Percentiles rank a stretch among this genome's conserved stretches.
These are phyloP conservation scores for Boechera divaricarpa DNA, from an alignment of 345 rosid species.

Conservation along the genomic window DNA sequence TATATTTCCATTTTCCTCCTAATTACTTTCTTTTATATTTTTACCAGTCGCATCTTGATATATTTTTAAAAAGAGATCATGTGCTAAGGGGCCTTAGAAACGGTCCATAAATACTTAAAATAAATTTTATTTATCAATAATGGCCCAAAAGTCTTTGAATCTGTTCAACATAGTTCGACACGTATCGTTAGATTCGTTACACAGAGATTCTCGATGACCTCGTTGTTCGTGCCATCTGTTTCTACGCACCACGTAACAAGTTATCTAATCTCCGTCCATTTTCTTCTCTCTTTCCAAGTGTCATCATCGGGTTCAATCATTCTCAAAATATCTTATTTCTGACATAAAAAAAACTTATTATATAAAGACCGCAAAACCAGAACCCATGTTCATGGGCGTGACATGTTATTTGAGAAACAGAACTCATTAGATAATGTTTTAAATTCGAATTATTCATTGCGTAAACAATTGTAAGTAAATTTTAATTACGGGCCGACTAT, in stretches of 20 bases:
- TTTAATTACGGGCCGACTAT: conserved; percentile 24
- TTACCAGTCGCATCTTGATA: not conserved
- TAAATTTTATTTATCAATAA: conserved; percentile 30
- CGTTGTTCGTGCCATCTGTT: conserved; percentile 39
- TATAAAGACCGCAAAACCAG: conserved; percentile 40
- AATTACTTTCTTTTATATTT: not conserved
- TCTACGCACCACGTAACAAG: conserved; percentile 36
- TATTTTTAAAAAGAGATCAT: not conserved
- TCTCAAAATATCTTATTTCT: conserved; percentile 32
- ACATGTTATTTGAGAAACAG: conserved; percentile 37
- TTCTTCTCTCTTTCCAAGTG: conserved; percentile 19
- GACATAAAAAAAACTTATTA: conserved; percentile 9
- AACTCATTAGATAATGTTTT: conserved; percentile 42
- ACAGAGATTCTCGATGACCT: conserved; percentile 39
- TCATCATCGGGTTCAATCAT: not conserved
- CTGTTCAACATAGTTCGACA: conserved; percentile 38
- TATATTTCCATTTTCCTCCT: not conserved
- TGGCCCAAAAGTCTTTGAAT: conserved; percentile 31
- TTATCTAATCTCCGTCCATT: conserved; percentile 35
- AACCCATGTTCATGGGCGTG: conserved; percentile 47
- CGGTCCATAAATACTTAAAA: conserved; percentile 26
- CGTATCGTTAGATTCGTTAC: conserved; percentile 41
- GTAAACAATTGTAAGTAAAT: not conserved
- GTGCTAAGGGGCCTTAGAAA: conserved; percentile 19
- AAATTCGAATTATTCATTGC: conserved; percentile 28